Evolutionary conservation across 2,329 filamentous ascomycete species (phyloP).

Genomic region (Phialophora expanda): DNA sequence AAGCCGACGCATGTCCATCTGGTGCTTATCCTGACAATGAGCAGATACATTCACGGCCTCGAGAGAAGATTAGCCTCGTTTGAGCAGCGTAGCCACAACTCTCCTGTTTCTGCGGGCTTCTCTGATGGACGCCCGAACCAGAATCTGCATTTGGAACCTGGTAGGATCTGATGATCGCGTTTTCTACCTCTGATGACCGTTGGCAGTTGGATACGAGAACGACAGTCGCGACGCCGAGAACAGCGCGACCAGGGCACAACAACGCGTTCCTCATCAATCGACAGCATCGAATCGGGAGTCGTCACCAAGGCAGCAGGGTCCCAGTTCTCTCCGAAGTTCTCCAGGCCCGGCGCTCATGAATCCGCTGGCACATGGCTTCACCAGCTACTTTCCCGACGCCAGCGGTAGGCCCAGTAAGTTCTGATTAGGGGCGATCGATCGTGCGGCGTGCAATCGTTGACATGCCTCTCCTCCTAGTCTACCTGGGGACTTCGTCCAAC

Average conservation of each 20-base stretch:
- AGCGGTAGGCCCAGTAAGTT: conserved; percentile 53
- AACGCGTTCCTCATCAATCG: not conserved
- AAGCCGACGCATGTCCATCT: conserved; percentile 27
- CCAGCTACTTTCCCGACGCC: conserved; percentile 50
- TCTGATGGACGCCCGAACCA: not conserved
- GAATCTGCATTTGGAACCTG: not conserved
- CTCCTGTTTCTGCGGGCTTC: not conserved
- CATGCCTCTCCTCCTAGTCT: conserved; percentile 46
- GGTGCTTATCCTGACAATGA: not conserved
- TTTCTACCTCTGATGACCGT: not conserved
- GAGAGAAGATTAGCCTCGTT: conserved; percentile 18
- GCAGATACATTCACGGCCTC: conserved; percentile 48
- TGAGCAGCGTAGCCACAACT: not conserved
- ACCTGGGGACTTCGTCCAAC: conserved; percentile 62
- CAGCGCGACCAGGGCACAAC: not conserved
- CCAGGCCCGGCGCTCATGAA: conserved; percentile 47
- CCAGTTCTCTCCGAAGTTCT: conserved; percentile 34
- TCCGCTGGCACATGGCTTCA: conserved; percentile 50
- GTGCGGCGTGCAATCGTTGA: not conserved
- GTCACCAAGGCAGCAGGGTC: conserved; percentile 35
- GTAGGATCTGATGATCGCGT: not conserved
- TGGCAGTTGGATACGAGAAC: not conserved
- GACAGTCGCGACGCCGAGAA: not conserved
- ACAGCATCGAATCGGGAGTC: not conserved
- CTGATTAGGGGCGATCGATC: no score